Evolutionary conservation across 345 rosid species (phyloP).

Genomic region (Pseudoturritis turrita): DNA sequence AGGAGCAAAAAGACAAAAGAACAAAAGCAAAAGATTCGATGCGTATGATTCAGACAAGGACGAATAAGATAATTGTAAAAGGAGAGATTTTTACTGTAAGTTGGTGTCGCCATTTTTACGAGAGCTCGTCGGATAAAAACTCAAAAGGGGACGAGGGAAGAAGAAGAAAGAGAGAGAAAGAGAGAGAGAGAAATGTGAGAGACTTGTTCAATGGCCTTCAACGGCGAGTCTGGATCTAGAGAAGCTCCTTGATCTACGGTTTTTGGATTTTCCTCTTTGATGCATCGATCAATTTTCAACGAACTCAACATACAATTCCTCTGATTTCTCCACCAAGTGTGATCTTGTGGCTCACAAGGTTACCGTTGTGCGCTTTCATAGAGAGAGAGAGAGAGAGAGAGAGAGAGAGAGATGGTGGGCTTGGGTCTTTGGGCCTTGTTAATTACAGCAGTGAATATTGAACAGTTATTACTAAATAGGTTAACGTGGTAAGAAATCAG

Average conservation of each 20-base stretch:
- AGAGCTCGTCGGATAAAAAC: neutral
- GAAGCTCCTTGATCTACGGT: conserved; percentile 83
- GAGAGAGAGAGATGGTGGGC: neutral
- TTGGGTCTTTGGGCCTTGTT: neutral
- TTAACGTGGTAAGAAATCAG: no score
- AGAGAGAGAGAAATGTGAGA: neutral
- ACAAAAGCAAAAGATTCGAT: neutral
- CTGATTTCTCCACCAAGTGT: neutral
- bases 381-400: neutral
- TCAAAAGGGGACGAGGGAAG: neutral
- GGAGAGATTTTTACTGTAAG: neutral
- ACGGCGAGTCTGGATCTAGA: conserved; percentile 76
- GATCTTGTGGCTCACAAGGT: neutral
- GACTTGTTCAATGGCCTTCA: conserved; percentile 46
- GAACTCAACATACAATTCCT: neutral
- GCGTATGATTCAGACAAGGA: neutral
- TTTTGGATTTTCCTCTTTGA: conserved; percentile 55
- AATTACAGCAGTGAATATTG: neutral
- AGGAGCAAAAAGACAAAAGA: neutral
- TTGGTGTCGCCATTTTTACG: neutral
- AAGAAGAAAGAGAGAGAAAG: neutral
- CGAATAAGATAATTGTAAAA: neutral
- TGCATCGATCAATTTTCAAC: conserved; percentile 36
- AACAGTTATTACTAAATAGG: no score
- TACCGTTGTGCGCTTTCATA: conserved; percentile 10